Conservation (phyloP, 352 stramenopile genomes). For the Phytopythium oedochilum region DNA sequence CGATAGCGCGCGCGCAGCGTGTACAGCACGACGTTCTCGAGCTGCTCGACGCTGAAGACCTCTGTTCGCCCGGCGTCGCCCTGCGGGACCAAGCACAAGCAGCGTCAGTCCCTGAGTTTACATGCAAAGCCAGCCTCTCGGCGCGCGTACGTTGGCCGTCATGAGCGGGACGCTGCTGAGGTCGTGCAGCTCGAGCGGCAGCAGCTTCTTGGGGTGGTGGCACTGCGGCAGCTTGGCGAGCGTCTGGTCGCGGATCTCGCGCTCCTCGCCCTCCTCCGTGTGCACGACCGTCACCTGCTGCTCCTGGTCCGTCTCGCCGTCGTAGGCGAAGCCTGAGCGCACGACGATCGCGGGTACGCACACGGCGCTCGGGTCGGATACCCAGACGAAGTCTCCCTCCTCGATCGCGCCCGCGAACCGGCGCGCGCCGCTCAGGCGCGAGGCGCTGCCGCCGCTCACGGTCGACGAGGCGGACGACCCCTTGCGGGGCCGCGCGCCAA, state of each 20-base stretch:
- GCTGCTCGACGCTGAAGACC: conserved; percentile 47
- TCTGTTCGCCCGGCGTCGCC: conserved; percentile 56
- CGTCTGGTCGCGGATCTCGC: conserved; percentile 51
- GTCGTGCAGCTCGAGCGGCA: conserved; percentile 53
- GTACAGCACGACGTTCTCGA: conserved; percentile 75
- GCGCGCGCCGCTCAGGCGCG: conserved; percentile 4
- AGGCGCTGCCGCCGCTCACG: conserved; percentile 1
- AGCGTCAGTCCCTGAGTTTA: too few species aligned
- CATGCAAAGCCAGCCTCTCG: too few species aligned
- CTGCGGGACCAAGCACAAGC: conserved; percentile 10
- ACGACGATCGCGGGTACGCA: conserved; percentile 59
- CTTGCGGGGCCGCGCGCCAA: conserved; percentile 4
- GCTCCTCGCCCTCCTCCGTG: conserved; percentile 79
- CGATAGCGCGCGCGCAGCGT: conserved; percentile 68
- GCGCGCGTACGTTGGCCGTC: conserved; percentile 60
- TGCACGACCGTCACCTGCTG: conserved; percentile 72
- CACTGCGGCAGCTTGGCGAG: conserved; percentile 49
- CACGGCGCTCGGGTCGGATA: conserved; percentile 42
- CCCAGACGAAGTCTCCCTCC: conserved; percentile 69
- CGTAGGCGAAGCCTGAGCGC: conserved; percentile 53
- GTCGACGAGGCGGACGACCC: conserved; percentile 3
- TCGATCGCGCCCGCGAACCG: conserved; percentile 20
- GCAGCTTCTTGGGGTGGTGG: conserved; percentile 64
- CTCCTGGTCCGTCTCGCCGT: conserved; percentile 55
- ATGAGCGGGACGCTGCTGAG: conserved; percentile 64